A percentile compares a stretch with the other conserved stretches of the same genome.
Evolutionary conservation across 192 early-diverging fungal genomes (phyloP).

Genomic region (Coemansia interrupta): DNA sequence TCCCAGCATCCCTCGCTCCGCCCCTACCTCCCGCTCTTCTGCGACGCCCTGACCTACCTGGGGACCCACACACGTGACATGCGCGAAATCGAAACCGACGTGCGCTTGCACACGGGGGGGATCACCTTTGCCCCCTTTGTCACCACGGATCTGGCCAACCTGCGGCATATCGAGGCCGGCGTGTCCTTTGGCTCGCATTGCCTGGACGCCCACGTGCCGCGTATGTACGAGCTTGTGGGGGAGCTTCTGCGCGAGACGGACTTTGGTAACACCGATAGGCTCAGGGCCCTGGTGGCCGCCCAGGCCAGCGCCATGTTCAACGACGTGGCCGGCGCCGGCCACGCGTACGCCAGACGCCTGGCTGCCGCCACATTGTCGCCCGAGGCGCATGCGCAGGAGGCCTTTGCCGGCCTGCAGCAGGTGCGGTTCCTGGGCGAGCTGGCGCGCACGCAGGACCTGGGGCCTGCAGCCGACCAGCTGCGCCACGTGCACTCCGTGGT

Average conservation of each 20-base stretch:
- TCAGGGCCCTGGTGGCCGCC: conserved; percentile 71
- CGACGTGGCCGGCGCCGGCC: conserved; percentile 77
- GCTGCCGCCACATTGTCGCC: conserved; percentile 63
- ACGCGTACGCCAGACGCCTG: conserved; percentile 72
- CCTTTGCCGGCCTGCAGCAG: conserved; percentile 60
- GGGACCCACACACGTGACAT: conserved; percentile 66
- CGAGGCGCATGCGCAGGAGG: conserved; percentile 51
- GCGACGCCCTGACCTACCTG: conserved; percentile 61
- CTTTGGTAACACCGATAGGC: conserved; percentile 67
- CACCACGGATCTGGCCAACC: conserved; percentile 61
- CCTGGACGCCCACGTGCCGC: conserved; percentile 68
- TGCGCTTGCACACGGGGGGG: conserved; percentile 82
- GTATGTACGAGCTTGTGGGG: conserved; percentile 69
- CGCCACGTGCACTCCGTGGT: conserved; percentile 48
- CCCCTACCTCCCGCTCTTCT: conserved; percentile 75
- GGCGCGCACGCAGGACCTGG: conserved; percentile 58
- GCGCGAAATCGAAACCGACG: conserved; percentile 81
- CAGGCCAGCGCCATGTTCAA: conserved; percentile 73
- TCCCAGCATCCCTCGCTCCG: conserved; percentile 64
- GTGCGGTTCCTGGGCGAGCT: conserved; percentile 78
- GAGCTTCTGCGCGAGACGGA: conserved; percentile 70
- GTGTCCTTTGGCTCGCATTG: conserved; percentile 63
- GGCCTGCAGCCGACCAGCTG: conserved; percentile 60
- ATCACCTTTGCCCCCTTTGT: conserved; percentile 66
- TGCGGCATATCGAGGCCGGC: conserved; percentile 64